Percentiles rank a stretch among this genome's conserved stretches.
These are phyloP conservation scores for Alternaria viburni DNA, from an alignment of 2,329 filamentous ascomycete genomes.

Conservation along the genomic window DNA sequence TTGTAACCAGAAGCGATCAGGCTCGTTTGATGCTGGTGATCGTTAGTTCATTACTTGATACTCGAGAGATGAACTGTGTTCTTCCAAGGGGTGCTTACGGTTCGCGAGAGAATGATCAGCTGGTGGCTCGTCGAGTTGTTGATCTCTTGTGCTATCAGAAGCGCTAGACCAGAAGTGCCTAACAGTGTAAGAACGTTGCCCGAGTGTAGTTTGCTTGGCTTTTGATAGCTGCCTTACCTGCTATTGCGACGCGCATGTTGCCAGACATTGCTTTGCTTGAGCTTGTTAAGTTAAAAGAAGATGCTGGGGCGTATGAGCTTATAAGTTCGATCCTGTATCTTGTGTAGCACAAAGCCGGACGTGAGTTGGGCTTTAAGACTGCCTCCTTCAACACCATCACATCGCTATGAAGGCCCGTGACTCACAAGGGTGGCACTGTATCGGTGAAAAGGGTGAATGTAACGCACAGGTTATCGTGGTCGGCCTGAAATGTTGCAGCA, in stretches of 20 bases:
- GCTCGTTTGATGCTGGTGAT: slow-evolving; percentile 59
- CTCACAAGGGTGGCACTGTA: slow-evolving; percentile 30
- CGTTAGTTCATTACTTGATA: slow-evolving; percentile 14
- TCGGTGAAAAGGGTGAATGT: slow-evolving; percentile 31
- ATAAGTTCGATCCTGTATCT: neutral
- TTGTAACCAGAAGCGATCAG: slow-evolving; percentile 66
- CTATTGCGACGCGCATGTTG: slow-evolving; percentile 68
- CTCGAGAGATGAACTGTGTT: neutral
- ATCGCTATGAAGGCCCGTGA: slow-evolving; percentile 32
- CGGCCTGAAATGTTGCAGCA: slow-evolving; percentile 7
- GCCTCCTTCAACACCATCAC: slow-evolving; percentile 13
- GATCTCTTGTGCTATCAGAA: slow-evolving; percentile 65
- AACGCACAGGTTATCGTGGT: slow-evolving; percentile 14
- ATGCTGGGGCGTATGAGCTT: neutral
- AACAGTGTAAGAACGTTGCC: neutral
- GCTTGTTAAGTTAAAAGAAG: neutral
- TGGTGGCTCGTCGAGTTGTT: slow-evolving; percentile 68
- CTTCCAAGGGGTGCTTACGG: slow-evolving; percentile 52
- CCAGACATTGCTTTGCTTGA: slow-evolving; percentile 20
- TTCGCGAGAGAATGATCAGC: slow-evolving; percentile 72
- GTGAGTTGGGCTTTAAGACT: slow-evolving; percentile 6
- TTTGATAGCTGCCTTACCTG: slow-evolving; percentile 29
- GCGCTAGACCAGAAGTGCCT: slow-evolving; percentile 65
- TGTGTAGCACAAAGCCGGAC: slow-evolving; percentile 4
- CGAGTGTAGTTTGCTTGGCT: neutral